phyloP scores from a whole-genome alignment of 108 stramenopile genomes.

The Cylindrotheca fusiformis region DNA sequence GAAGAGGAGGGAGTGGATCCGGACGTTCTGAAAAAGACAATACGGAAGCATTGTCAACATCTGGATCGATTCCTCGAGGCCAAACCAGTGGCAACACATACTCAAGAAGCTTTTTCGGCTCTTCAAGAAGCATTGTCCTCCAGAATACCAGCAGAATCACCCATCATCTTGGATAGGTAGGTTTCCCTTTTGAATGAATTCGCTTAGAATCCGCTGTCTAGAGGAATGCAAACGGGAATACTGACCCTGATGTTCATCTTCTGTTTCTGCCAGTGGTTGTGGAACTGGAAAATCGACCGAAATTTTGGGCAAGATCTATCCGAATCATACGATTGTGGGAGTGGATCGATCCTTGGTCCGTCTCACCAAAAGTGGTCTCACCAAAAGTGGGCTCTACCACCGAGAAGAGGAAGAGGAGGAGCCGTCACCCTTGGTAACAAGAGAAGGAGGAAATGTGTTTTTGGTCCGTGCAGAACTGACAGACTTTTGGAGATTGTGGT shows the following conservation, averaged over 20 bases:
- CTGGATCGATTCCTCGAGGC: conserved; percentile 31
- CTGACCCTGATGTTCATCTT: background rate
- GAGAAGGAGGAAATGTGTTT: conserved; percentile 34
- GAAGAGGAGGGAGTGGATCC: conserved; percentile 43
- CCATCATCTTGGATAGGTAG: conserved; percentile 16
- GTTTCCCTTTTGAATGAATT: background rate
- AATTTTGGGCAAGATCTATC: conserved; percentile 53
- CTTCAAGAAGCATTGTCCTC: conserved; percentile 2
- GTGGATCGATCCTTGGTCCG: conserved; percentile 84
- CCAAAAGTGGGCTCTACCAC: too few relatives aligned
- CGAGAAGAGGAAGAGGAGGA: too few relatives aligned
- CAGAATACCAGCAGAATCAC: background rate
- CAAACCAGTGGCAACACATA: conserved; percentile 61
- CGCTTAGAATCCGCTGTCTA: background rate
- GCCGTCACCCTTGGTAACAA: background rate
- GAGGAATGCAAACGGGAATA: background rate
- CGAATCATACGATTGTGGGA: conserved; percentile 73
- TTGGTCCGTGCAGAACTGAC: conserved; percentile 84
- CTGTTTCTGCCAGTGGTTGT: conserved; percentile 55
- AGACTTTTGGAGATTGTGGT: conserved; percentile 80
- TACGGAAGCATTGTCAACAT: conserved; percentile 33
- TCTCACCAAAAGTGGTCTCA: conserved; percentile 37
- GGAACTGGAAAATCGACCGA: conserved; percentile 78
- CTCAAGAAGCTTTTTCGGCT: conserved; percentile 51
- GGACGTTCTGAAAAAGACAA: conserved; percentile 22